Evolutionary conservation across 2,329 filamentous ascomycete genomes (phyloP), one percentile per base, ranked within the genome.

Genomic region (Beauveria sp.): DNA sequence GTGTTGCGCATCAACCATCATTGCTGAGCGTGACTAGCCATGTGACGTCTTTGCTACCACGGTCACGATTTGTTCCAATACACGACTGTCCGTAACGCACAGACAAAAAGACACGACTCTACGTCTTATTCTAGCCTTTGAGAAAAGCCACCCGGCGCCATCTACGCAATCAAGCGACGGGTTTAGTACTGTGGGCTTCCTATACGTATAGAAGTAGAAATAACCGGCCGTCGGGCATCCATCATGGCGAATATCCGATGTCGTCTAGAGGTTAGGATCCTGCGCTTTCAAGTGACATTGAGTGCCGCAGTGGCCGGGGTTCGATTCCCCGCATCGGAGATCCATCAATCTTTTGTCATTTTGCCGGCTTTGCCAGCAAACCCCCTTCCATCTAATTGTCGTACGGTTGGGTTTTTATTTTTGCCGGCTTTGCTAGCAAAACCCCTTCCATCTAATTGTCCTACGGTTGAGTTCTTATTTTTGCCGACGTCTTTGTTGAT

Each of bases 281-380:
- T 49, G 46, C 46, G 46, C 46, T 49, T 49, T 49, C 46, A 49
- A 49, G 3, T 18, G n/a, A 14, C 7, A 46, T 38, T 53, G 58
- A 53, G 48, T 49, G 56, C 58, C 58, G 58, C 40, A 60, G 50
- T 52, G 58, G 49, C 34, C 58, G 58, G 58, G 58, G 58, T 60
- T 60, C 58, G 22, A 60, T 60, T 53, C 58, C 58, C 58, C 58
- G 58, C 48, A 60, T 60, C 58, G 58, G 58, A 60, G 58, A 31
- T 60, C 38, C 38, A 34, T 49, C 2, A 3, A 6, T 7, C n/a
- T 49, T 49, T 49, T 8, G 24, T 5, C 9, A 4, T 18, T 24
- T 26, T 20, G 20, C 45, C 12, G 3, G 7, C 16, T 20, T 20
- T 34, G 3, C 31, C 12, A 12, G 31, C 10, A 24, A 24, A 34